Base-by-base conservation (phyloP, 805 yeast genomes). In the Candida germanica region DNA sequence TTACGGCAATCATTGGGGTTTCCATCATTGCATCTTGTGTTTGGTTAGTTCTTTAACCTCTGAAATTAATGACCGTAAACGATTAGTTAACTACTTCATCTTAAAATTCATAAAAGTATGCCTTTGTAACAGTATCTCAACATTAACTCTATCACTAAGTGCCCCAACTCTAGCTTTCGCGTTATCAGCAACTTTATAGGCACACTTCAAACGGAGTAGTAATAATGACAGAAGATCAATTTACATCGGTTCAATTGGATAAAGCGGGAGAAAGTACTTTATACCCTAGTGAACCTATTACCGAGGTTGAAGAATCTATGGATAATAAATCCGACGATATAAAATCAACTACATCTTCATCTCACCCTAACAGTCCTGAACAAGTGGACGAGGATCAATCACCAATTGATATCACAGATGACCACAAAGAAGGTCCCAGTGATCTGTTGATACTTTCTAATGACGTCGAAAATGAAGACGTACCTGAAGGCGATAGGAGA, bases 1-100 rank as follows among this genome's bases (percentile, higher is more conserved):
- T 87, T 28, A 91, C 98, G 0, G 94, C 89, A 0, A 58, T 87
- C 5, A 50, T 77, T 36, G 80, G 79, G 26, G 56, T 59, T 12
- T 59, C 70, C 0, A 51, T 73, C 17, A 51, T 73, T 13, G 69
- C 68, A 5, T 50, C 69, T 27, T 64, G 66, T 18, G 51, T 69
- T 6, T 73, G 79, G 79, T 57, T 73, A 38, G 50, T 73, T 11
- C 33, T 53, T 18, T 39, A 26, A 16, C n/a, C n/a, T n/a, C n/a
- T n/a, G n/a, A n/a, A n/a, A n/a, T n/a, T n/a, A n/a, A n/a, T n/a
- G n/a, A n/a, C n/a, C n/a, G n/a, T n/a, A n/a, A n/a, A n/a, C n/a
- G n/a, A n/a, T n/a, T n/a, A n/a, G n/a, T n/a, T n/a, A n/a, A n/a
- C n/a, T n/a, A n/a, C n/a, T n/a, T n/a, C n/a, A n/a, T 11, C 8